phyloP scores from a whole-genome alignment of 805 yeast genomes.

The Starmerella bombicola region DNA sequence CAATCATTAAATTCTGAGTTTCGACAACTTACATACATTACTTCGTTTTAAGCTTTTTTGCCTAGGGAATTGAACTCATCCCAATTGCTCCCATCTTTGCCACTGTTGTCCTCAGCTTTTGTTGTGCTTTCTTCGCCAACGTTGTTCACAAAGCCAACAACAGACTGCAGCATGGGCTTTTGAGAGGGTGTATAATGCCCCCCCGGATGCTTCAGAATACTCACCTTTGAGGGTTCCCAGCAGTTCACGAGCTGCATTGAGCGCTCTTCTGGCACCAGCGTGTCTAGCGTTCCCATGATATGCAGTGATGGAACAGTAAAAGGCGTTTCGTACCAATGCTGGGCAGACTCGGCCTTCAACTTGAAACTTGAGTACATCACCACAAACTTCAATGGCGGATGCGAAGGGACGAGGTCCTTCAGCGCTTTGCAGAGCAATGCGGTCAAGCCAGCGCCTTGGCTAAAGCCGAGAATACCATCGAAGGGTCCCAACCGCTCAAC shows the following conservation, averaged over 20 bases:
- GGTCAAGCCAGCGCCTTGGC: constrained; percentile 88
- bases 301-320: constrained; percentile 45
- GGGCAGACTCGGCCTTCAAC: constrained; percentile 23
- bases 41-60: constrained; percentile 6
- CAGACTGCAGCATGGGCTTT: constrained; percentile 36
- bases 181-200: constrained; percentile 95
- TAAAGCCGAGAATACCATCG: constrained; percentile 79
- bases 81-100: constrained; percentile 26
- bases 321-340: constrained; percentile 27
- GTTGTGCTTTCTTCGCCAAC: not conserved
- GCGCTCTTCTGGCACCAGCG: constrained; percentile 67
- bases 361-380: constrained; percentile 58
- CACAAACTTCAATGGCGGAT: constrained; percentile 52
- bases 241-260: constrained; percentile 47
- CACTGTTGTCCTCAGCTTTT: constrained; percentile 5
- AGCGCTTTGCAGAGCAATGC: constrained; percentile 49
- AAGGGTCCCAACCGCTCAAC: constrained; percentile 64
- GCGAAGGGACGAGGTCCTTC: constrained; percentile 43
- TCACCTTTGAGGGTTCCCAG: constrained; percentile 36
- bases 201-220: constrained; percentile 70
- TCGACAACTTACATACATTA: too few species aligned
- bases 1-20: constrained; percentile 3
- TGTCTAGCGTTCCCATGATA: constrained; percentile 74
- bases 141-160: constrained; percentile 24
- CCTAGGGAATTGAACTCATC: constrained; percentile 31